Evolutionary conservation across 1,284 basidiomycete genomes (phyloP).

Genomic region (Ceratobasidium sp.): DNA sequence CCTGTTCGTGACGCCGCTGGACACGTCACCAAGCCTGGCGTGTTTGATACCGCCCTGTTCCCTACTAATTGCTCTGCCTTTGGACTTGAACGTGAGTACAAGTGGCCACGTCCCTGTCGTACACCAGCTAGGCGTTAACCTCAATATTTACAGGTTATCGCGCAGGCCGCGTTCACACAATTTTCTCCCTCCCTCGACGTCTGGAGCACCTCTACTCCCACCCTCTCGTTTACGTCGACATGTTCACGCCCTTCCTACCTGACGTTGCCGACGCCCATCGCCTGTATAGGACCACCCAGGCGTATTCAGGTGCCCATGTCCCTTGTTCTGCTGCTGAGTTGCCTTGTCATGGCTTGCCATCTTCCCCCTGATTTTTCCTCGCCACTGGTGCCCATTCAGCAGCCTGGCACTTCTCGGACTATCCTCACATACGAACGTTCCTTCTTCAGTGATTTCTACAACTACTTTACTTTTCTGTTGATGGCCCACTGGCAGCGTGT

Average conservation of each 20-base stretch:
- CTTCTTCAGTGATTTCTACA: not conserved
- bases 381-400: not conserved
- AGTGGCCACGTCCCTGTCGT: too few species aligned
- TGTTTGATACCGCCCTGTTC: slow-evolving; percentile 1
- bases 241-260: slow-evolving; percentile 1
- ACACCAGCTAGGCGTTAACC: not conserved
- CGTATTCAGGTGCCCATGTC: not conserved
- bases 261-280: not conserved
- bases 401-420: not conserved
- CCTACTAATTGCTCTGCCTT: not conserved
- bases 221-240: slow-evolving; percentile 13
- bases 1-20: not conserved
- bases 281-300: not conserved
- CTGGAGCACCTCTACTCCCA: not conserved
- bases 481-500: not conserved
- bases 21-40: not conserved
- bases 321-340: not conserved
- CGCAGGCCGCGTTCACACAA: slow-evolving; percentile 7
- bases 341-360: not conserved
- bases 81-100: not conserved
- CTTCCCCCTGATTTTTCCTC: slow-evolving; percentile 11
- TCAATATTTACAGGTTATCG: not conserved
- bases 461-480: not conserved
- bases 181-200: not conserved
- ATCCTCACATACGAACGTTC: not conserved